A percentile compares a stretch with the other conserved stretches of the same genome.
Evolutionary conservation across 768 basidiomycete species (phyloP).

Genomic region (Hericium erinaceus): DNA sequence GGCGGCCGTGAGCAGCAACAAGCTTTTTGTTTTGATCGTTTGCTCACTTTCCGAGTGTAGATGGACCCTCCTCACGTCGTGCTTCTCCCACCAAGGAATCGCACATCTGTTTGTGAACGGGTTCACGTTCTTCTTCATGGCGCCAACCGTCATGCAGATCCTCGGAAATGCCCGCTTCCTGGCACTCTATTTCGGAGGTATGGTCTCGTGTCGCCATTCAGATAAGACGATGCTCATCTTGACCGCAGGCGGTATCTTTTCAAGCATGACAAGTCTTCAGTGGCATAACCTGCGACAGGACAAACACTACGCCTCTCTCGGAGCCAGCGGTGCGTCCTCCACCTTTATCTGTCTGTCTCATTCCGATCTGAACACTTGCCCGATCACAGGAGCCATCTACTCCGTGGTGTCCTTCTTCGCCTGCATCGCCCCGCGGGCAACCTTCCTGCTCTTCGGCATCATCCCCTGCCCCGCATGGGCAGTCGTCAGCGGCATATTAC

Average conservation of each 20-base stretch:
- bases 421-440: slow-evolving; percentile 54
- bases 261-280: slow-evolving; percentile 38
- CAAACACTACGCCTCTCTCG: slow-evolving; percentile 35
- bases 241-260: slow-evolving; percentile 47
- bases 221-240: background rate
- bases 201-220: slow-evolving; percentile 11
- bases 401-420: slow-evolving; percentile 65
- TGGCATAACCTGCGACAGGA: slow-evolving; percentile 32
- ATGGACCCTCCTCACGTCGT: slow-evolving; percentile 64
- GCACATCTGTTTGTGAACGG: slow-evolving; percentile 66
- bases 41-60: slow-evolving; percentile 26
- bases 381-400: slow-evolving; percentile 54
- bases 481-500: slow-evolving; percentile 56
- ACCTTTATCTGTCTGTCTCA: background rate
- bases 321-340: slow-evolving; percentile 60
- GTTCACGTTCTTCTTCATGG: slow-evolving; percentile 75
- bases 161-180: slow-evolving; percentile 63
- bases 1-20: slow-evolving; percentile 47
- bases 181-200: slow-evolving; percentile 64
- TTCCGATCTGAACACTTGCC: background rate
- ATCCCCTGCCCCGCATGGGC: slow-evolving; percentile 77
- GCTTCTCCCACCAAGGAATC: slow-evolving; percentile 60
- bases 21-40: background rate
- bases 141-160: slow-evolving; percentile 47
- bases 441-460: slow-evolving; percentile 65